A percentile compares a stretch with the other conserved stretches of the same genome.
Evolutionary conservation across 108 stramenopile species (phyloP).

Genomic region (Aurantiochytrium sp.): DNA sequence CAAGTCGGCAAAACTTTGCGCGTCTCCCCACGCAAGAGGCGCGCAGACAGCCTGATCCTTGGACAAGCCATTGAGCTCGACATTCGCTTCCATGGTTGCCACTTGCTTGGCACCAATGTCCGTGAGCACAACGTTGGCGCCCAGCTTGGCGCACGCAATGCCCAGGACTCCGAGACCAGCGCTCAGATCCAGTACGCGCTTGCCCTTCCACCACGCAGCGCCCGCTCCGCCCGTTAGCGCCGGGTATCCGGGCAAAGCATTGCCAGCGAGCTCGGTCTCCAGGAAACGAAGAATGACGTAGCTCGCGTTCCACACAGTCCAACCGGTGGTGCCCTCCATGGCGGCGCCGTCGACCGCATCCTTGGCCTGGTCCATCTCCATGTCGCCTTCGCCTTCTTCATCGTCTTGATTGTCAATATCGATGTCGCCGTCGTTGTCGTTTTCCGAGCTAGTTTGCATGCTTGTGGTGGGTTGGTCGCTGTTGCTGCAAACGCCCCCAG

Average conservation of each 20-base stretch:
- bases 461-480: neutral
- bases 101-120: neutral
- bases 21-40: neutral
- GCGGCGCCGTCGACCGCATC: neutral
- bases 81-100: neutral
- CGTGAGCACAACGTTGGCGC: conserved; percentile 1
- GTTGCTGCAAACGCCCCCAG: neutral
- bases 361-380: neutral
- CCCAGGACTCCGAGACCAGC: neutral
- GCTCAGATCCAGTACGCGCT: conserved; percentile 12
- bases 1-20: neutral
- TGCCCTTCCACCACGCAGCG: neutral
- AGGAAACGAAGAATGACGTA: neutral
- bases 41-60: neutral
- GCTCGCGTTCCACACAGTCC: neutral
- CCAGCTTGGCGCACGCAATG: neutral
- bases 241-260: neutral
- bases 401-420: neutral
- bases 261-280: neutral
- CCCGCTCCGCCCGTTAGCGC: neutral
- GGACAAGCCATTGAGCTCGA: neutral
- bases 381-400: neutral
- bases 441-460: neutral
- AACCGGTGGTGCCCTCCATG: neutral
- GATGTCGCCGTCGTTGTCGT: neutral